phyloP scores from a whole-genome alignment of 805 yeast species.

The Pichia sporocuriosa region DNA sequence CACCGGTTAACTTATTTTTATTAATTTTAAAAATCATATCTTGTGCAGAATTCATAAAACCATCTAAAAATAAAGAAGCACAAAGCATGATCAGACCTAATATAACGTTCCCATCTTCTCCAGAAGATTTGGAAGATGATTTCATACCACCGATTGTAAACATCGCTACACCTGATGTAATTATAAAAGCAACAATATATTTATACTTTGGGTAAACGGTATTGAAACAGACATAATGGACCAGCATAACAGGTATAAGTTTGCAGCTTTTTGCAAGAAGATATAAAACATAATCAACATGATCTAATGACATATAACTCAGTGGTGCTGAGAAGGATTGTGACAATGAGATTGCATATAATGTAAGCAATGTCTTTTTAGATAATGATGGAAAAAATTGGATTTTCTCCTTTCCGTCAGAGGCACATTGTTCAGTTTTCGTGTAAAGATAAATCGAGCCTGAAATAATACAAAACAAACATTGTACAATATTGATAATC shows the following conservation, averaged over 20 bases:
- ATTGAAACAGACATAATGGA: constrained; percentile 66
- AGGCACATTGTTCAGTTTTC: too few species aligned
- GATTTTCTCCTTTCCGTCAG: background rate
- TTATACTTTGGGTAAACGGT: constrained; percentile 69
- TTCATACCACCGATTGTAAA: constrained; percentile 51
- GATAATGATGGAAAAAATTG: constrained; percentile 29
- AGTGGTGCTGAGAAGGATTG: constrained; percentile 80
- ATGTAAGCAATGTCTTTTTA: constrained; percentile 26
- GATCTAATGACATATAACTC: constrained; percentile 68
- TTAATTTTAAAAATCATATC: constrained; percentile 63
- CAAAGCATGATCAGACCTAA: constrained; percentile 58
- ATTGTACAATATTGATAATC: constrained; percentile 70
- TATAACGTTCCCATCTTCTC: constrained; percentile 40
- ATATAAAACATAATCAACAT: constrained; percentile 81
- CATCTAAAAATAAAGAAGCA: constrained; percentile 73
- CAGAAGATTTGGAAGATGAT: constrained; percentile 37
- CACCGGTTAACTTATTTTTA: constrained; percentile 55
- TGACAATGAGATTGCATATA: constrained; percentile 53
- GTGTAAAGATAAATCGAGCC: constrained; percentile 54
- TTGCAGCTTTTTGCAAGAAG: constrained; percentile 90
- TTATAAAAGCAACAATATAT: constrained; percentile 67
- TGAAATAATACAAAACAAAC: constrained; percentile 59
- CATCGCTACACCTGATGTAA: constrained; percentile 74
- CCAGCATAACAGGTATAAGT: constrained; percentile 86
- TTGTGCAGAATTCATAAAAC: constrained; percentile 89